These are phyloP conservation scores for Colletotrichum viniferum DNA, from an alignment of 2,329 filamentous ascomycete genomes.

Conservation along the genomic window DNA sequence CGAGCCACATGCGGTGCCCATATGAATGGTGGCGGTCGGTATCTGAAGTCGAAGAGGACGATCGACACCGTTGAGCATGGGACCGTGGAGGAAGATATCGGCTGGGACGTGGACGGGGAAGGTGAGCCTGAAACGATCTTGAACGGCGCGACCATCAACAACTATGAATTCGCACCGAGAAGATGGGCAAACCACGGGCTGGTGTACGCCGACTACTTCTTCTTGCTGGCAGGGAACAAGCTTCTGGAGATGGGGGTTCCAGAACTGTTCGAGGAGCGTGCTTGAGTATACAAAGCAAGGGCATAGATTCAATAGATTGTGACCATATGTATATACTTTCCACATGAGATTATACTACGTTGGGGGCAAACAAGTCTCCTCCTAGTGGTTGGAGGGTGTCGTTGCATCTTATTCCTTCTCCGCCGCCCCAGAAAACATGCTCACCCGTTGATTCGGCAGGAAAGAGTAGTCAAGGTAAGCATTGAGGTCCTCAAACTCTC, in stretches of 20 bases:
- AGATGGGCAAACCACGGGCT: constrained; percentile 50
- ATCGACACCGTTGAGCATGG: constrained; percentile 29
- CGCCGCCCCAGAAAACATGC: constrained; percentile 24
- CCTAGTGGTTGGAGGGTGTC: not conserved
- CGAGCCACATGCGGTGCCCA: constrained; percentile 26
- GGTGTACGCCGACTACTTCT: constrained; percentile 55
- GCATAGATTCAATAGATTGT: too few relatives aligned
- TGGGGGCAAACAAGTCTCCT: not conserved
- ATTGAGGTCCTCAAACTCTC: constrained; percentile 24
- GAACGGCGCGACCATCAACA: constrained; percentile 49
- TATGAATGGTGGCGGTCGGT: constrained; percentile 26
- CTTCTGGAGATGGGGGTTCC: constrained; percentile 34
- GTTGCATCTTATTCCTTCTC: not conserved
- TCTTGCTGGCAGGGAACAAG: constrained; percentile 50
- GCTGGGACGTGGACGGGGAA: constrained; percentile 27
- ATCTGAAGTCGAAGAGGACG: not conserved
- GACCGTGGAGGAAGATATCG: constrained; percentile 5
- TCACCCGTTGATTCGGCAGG: constrained; percentile 27
- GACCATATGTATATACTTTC: not conserved
- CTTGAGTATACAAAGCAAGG: not conserved
- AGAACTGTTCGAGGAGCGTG: not conserved
- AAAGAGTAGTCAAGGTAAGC: constrained; percentile 29
- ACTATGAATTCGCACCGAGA: constrained; percentile 47
- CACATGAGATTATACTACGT: not conserved
- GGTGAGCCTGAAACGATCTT: constrained; percentile 47